Conservation (phyloP, 2,329 filamentous ascomycete genomes). For the Thermoascus crustaceus region DNA sequence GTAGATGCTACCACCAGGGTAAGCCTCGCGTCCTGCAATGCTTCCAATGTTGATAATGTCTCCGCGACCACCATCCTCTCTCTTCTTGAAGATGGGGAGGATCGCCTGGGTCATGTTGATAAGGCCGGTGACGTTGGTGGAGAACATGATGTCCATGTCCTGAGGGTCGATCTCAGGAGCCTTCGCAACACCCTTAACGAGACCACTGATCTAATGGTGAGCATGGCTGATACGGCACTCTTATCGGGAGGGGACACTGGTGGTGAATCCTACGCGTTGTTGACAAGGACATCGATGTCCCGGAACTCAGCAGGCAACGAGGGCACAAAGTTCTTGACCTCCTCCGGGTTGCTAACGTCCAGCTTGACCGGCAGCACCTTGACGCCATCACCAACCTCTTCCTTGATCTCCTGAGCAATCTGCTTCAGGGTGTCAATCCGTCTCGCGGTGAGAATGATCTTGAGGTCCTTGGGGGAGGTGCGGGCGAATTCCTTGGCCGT, state of each 20-base stretch:
- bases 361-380: slow-evolving; percentile 75
- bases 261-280: slow-evolving; percentile 74
- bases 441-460: slow-evolving; percentile 81
- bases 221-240: slow-evolving; percentile 3
- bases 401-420: slow-evolving; percentile 65
- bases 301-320: slow-evolving; percentile 72
- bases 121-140: slow-evolving; percentile 87
- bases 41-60: slow-evolving; percentile 96
- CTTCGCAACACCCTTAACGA: slow-evolving; percentile 80
- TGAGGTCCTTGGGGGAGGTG: slow-evolving; percentile 68
- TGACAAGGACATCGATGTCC: slow-evolving; percentile 81
- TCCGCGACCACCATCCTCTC: slow-evolving; percentile 62
- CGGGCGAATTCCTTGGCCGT: slow-evolving; percentile 86
- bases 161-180: slow-evolving; percentile 73
- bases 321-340: slow-evolving; percentile 64
- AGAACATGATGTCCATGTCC: slow-evolving; percentile 81
- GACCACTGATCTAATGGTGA: slow-evolving; percentile 53
- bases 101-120: slow-evolving; percentile 96
- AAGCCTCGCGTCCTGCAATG: slow-evolving; percentile 82
- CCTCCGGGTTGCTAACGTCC: slow-evolving; percentile 73
- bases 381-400: slow-evolving; percentile 70
- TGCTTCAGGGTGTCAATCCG: slow-evolving; percentile 69
- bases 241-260: no score
- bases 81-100: slow-evolving; percentile 68
- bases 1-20: slow-evolving; percentile 81